A percentile compares a stretch with the other conserved stretches of the same genome.
Conservation (phyloP, 148 eudicot genomes). For the Heliosperma pusillum region DNA sequence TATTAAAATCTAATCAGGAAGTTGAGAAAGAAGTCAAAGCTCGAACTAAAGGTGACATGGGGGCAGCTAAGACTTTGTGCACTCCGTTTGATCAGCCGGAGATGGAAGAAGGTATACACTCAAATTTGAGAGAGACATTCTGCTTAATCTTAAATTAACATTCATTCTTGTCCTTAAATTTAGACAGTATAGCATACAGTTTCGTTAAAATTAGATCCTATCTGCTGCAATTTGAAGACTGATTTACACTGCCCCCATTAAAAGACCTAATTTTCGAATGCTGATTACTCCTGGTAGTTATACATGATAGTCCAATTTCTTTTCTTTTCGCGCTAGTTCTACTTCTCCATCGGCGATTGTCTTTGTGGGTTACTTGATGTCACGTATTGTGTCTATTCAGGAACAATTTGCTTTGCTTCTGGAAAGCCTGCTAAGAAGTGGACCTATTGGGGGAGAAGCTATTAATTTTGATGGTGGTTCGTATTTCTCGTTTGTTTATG, state of each 20-base stretch:
- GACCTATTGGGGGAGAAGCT: slow-evolving; percentile 97
- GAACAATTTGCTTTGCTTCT: slow-evolving; percentile 93
- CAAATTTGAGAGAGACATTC: slow-evolving; percentile 66
- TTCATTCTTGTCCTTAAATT: too few relatives aligned
- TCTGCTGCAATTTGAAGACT: background rate
- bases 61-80: slow-evolving; percentile 91
- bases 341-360: background rate
- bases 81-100: slow-evolving; percentile 93
- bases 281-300: background rate
- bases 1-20: slow-evolving; percentile 40
- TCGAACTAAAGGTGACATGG: slow-evolving; percentile 89
- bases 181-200: background rate
- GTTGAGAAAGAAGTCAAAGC: slow-evolving; percentile 92
- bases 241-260: background rate
- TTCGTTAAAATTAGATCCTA: background rate
- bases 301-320: background rate
- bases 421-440: slow-evolving; percentile 95
- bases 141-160: too few relatives aligned
- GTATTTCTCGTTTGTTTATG: background rate
- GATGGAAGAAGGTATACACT: slow-evolving; percentile 64
- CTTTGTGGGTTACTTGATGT: background rate
- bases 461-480: slow-evolving; percentile 31
- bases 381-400: slow-evolving; percentile 36
- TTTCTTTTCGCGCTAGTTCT: background rate
- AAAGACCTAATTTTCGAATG: background rate